These are phyloP conservation scores for Cyanodermella asteris DNA, from an alignment of 2,329 filamentous ascomycete genomes.

Conservation along the genomic window DNA sequence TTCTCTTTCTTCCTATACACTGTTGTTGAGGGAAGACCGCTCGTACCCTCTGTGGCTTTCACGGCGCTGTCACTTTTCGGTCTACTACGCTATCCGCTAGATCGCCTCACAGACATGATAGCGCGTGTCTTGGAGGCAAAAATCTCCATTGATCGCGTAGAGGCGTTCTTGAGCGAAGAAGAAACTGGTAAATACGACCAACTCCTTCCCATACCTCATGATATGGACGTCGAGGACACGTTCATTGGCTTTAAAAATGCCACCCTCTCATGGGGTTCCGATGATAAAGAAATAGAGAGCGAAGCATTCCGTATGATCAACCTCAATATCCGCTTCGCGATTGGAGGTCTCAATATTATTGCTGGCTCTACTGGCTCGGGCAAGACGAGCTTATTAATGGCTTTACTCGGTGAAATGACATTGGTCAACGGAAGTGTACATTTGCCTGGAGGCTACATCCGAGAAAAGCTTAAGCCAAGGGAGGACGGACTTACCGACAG, in stretches of 20 bases:
- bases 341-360: conserved; percentile 79
- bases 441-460: conserved; percentile 64
- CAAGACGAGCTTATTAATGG: conserved; percentile 92
- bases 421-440: conserved; percentile 58
- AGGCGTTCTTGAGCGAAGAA: conserved; percentile 78
- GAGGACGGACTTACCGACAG: conserved; percentile 65
- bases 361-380: conserved; percentile 84
- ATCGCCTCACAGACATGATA: conserved; percentile 96
- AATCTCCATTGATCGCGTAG: conserved; percentile 88
- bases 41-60: conserved; percentile 85
- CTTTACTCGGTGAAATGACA: conserved; percentile 88
- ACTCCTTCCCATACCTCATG: conserved; percentile 45
- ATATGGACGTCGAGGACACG: conserved; percentile 45
- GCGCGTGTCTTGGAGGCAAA: conserved; percentile 95
- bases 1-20: conserved; percentile 92
- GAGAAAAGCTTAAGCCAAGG: conserved; percentile 53
- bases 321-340: conserved; percentile 57
- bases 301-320: conserved; percentile 68
- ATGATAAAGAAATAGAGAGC: conserved; percentile 31
- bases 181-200: conserved; percentile 93
- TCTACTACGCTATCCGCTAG: conserved; percentile 74
- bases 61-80: conserved; percentile 92
- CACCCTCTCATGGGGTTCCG: conserved; percentile 71
- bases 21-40: conserved; percentile 63
- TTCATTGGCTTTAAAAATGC: conserved; percentile 69